Percentiles rank a stretch among this genome's conserved stretches.
phyloP scores from a whole-genome alignment of 192 early-diverging fungal genomes.

The Phlyctochytrium planicorne region DNA sequence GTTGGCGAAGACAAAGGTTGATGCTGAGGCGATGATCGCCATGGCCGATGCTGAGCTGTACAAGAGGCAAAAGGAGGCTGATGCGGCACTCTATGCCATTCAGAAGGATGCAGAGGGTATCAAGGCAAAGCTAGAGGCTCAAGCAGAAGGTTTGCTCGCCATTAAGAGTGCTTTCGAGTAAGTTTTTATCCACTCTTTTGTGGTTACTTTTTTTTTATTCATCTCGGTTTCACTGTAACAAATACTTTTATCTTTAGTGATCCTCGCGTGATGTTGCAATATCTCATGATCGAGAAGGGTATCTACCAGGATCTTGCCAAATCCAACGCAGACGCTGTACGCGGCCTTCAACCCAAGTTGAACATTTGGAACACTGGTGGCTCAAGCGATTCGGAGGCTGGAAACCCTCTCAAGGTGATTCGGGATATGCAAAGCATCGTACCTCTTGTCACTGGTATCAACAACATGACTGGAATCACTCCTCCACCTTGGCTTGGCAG shows the following conservation, averaged over 20 bases:
- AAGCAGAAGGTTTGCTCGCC: slow-evolving; percentile 43
- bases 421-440: slow-evolving; percentile 42
- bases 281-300: slow-evolving; percentile 53
- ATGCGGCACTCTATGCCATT: slow-evolving; percentile 38
- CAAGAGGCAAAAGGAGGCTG: slow-evolving; percentile 47
- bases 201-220: slow-evolving; percentile 1
- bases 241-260: slow-evolving; percentile 36
- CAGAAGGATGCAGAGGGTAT: slow-evolving; percentile 51
- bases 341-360: slow-evolving; percentile 54
- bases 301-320: slow-evolving; percentile 47
- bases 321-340: slow-evolving; percentile 50
- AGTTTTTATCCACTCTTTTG: not conserved
- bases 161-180: slow-evolving; percentile 9
- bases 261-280: slow-evolving; percentile 38
- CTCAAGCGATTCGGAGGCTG: not conserved
- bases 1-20: slow-evolving; percentile 47
- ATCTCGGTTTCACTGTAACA: not conserved
- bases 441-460: slow-evolving; percentile 39
- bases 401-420: slow-evolving; percentile 33
- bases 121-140: slow-evolving; percentile 34
- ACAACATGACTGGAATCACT: slow-evolving; percentile 49
- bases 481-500: slow-evolving; percentile 37
- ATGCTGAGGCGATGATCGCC: slow-evolving; percentile 39
- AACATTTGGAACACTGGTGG: slow-evolving; percentile 53
- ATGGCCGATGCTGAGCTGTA: slow-evolving; percentile 44